phyloP scores from a whole-genome alignment of 371 early-diverging fungal species.

The Apophysomyces elegans region DNA sequence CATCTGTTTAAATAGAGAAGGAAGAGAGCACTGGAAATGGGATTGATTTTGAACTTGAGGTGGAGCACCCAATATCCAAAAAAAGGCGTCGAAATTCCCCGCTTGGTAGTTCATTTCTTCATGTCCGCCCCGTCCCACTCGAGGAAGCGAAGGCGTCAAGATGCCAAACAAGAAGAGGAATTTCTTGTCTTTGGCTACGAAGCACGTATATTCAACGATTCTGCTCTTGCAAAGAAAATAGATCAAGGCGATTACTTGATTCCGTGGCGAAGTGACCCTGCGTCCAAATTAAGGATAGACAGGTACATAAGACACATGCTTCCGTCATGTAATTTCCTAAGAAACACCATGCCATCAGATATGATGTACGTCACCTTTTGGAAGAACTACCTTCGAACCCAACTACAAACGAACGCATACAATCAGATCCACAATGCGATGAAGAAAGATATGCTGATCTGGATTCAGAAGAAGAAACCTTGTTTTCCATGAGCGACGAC shows the following conservation, averaged over 20 bases:
- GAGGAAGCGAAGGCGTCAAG: not conserved
- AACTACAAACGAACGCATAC: not conserved
- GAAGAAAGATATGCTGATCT: slow-evolving; percentile 31
- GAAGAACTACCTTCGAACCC: slow-evolving; percentile 12
- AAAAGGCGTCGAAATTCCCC: not conserved
- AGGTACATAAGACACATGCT: slow-evolving; percentile 15
- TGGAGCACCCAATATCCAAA: no score
- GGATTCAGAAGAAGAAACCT: slow-evolving; percentile 28
- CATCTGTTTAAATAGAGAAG: no score
- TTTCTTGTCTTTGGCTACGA: slow-evolving; percentile 34
- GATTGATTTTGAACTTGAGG: no score
- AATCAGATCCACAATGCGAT: slow-evolving; percentile 13
- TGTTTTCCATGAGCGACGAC: slow-evolving; percentile 26
- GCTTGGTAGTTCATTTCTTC: not conserved
- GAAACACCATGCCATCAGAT: slow-evolving; percentile 16
- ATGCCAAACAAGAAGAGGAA: slow-evolving; percentile 11
- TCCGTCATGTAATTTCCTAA: not conserved
- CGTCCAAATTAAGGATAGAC: slow-evolving; percentile 17
- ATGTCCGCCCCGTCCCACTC: not conserved
- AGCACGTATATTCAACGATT: slow-evolving; percentile 27
- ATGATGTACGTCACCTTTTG: slow-evolving; percentile 31
- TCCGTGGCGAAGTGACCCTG: slow-evolving; percentile 25
- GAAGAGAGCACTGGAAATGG: no score
- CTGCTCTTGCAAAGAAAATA: slow-evolving; percentile 18
- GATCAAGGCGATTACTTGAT: slow-evolving; percentile 25